Evolutionary conservation across 805 yeast genomes (phyloP), one percentile per base, ranked within the genome.

Genomic region (Metschnikowia dekortorum): DNA sequence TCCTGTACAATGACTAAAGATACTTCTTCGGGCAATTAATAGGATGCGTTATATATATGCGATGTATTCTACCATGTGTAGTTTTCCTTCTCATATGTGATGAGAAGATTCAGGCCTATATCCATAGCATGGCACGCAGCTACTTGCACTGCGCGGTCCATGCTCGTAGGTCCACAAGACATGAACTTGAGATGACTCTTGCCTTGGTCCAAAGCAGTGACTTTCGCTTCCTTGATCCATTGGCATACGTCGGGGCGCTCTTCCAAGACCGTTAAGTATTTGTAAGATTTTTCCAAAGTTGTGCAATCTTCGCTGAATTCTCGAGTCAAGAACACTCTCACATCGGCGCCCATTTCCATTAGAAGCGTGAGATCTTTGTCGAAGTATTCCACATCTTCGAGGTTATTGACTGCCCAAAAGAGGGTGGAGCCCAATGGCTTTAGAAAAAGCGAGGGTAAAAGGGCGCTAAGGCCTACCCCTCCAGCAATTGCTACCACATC

Each of bases 401-500:
- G 38, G 9, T 57, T 55, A 26, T 48, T 51, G 31, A 57, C 47
- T 2, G 48, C 53, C 60, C 60, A 55, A 29, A 16, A 47, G n/a
- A 57, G 53, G 8, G 45, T 40, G 8, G 60, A 51, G 11, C 48
- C 53, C 7, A 28, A 14, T 0, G 54, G 52, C 32, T 49, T 43
- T 11, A 40, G 29, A 35, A 42, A 49, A 33, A 57, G 50, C 4
- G 49, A 33, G 3, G 57, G 60, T 26, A 57, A 56, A 33, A 57
- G 41, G 6, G 57, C 54, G 37, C 56, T 51, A 5, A 57, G 40
- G 13, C 60, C 60, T 4, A 57, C 51, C 2, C 60, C 60, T 6
- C 60, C 60, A 5, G 60, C 56, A 41, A 55, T 48, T 6, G 55
- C 59, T 18, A 53, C 56, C 6, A 57, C 45, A 9, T 51, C 44